Evolutionary conservation across 2,329 filamentous ascomycete species (phyloP).

Genomic region (Penicillium sp.): DNA sequence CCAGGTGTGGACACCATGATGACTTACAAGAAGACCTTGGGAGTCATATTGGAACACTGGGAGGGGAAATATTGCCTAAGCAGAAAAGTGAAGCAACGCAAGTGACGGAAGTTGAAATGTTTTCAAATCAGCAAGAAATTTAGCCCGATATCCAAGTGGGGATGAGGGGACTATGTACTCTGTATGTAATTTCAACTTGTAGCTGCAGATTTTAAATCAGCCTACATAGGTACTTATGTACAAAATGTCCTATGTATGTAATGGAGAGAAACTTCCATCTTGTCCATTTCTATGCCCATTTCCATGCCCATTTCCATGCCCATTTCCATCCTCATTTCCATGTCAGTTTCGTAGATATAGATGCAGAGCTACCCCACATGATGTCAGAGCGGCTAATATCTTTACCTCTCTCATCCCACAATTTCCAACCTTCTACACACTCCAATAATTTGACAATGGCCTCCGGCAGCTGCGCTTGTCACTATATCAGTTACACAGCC

Average conservation of each 20-base stretch:
- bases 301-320: not conserved
- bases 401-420: not conserved
- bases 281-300: not conserved
- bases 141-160: slow-evolving; percentile 5
- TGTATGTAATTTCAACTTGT: not conserved
- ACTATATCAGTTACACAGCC: slow-evolving; percentile 42
- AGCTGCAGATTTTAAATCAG: not conserved
- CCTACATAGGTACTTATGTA: no score
- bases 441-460: slow-evolving; percentile 17
- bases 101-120: slow-evolving; percentile 6
- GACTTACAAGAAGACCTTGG: slow-evolving; percentile 37
- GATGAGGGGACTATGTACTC: not conserved
- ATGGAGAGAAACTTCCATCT: not conserved
- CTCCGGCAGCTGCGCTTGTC: slow-evolving; percentile 47
- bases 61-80: not conserved
- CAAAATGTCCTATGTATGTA: no score
- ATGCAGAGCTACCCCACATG: slow-evolving; percentile 3
- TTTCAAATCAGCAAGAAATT: slow-evolving; percentile 29
- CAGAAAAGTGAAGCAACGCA: not conserved
- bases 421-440: not conserved
- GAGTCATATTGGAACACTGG: slow-evolving; percentile 22
- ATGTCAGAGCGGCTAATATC: slow-evolving; percentile 3
- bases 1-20: slow-evolving; percentile 7
- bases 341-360: not conserved
- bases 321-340: not conserved